phyloP scores from a whole-genome alignment of 768 basidiomycete species.

The Rossbeevera mucosa region DNA sequence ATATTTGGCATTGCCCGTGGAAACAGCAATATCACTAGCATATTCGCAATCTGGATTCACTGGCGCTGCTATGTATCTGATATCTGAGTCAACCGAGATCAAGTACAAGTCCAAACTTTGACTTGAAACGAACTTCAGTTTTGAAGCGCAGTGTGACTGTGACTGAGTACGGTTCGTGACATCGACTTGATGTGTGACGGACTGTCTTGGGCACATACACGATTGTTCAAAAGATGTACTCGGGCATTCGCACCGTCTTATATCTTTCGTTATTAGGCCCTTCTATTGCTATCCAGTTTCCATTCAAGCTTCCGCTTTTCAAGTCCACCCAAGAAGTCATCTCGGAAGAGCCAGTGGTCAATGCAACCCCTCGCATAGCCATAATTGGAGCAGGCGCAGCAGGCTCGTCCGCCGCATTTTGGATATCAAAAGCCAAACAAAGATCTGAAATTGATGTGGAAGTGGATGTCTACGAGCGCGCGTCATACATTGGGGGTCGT shows the following conservation, averaged over 20 bases:
- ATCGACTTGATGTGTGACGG: neutral
- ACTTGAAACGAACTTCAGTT: neutral
- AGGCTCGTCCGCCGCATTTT: conserved; percentile 78
- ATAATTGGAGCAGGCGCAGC: conserved; percentile 90
- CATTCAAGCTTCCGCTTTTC: conserved; percentile 58
- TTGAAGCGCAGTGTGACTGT: neutral
- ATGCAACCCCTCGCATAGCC: conserved; percentile 55
- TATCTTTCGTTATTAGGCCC: conserved; percentile 20
- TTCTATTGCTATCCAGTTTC: conserved; percentile 38
- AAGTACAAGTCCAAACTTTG: too few species aligned
- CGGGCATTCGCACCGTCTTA: conserved; percentile 14
- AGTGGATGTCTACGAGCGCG: conserved; percentile 81
- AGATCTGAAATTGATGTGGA: conserved; percentile 65
- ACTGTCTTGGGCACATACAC: neutral
- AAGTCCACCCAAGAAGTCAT: conserved; percentile 30
- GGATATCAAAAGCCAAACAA: conserved; percentile 76
- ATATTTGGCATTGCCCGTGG: neutral
- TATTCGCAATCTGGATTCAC: neutral
- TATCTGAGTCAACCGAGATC: neutral
- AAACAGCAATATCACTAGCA: neutral
- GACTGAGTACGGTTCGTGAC: neutral
- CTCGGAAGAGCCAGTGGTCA: conserved; percentile 17
- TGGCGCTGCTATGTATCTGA: neutral
- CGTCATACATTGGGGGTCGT: conserved; percentile 80
- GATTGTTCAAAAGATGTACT: conserved; percentile 11